Base-by-base conservation (phyloP, 108 stramenopile genomes). In the Aurantiochytrium sp. region DNA sequence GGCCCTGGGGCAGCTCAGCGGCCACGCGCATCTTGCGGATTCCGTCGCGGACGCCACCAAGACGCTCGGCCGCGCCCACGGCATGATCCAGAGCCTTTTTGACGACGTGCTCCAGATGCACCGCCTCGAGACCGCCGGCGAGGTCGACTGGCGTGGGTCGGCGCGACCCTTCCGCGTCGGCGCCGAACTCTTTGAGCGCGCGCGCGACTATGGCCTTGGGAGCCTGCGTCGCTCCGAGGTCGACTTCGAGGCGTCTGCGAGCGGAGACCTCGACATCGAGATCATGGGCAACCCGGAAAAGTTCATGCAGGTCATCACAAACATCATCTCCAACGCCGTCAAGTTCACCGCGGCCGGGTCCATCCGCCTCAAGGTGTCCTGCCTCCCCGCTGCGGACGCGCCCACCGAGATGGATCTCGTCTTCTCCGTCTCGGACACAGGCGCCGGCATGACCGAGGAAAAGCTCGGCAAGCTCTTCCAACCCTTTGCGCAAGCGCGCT, bases 241-340 rank as follows among this genome's bases (percentile, higher is more conserved):
- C 10, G 34, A 30, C 27, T 65, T 65, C 19, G 59, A 65, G 24
- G 59, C 59, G 34, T 30, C 34, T 34, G 27, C 34, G 34, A 15
- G 19, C 34, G 59, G 59, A 17, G 15, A 15, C 24, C 59, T 34
- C 27, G 19, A 30, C 27, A 19, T 34, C 8, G 59, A 65, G 3
- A 34, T 65, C 24, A 65, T 65, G 59, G 59, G 59, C 8, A 65
- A 65, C 24, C 59, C 59, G 34, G 59, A 65, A 65, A 65, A 65
- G 59, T 65, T 94, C n/a, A 90, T 92, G 53, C 94, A 94, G 88
- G 89, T 94, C 30, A 48, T 94, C 15, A 55, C 90, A n/a, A 94
- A 93, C 85, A 59, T 94, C 17, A 68, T 93, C n/a, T 89, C 88
- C 54, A 94, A 94, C 86, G 93, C 94, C 6, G 86, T 93, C 85